Evolutionary conservation across 352 stramenopile species (phyloP).

Genomic region (Pilasporangium apinafurcum): DNA sequence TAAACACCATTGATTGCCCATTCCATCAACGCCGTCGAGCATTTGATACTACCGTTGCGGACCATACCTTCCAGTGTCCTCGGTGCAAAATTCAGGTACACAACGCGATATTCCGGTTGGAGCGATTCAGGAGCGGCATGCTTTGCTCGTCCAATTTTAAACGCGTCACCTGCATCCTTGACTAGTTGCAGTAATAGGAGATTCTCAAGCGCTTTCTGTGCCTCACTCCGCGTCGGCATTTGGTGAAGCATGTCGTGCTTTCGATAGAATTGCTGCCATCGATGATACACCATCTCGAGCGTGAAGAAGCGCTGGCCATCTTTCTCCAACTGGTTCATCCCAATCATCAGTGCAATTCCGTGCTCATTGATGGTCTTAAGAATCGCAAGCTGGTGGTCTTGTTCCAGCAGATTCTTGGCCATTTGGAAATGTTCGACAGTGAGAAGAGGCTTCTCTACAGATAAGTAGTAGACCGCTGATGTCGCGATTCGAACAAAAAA

Average conservation of each 20-base stretch:
- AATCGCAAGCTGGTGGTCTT: slow-evolving; percentile 68
- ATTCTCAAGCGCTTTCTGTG: slow-evolving; percentile 69
- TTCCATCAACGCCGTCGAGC: slow-evolving; percentile 65
- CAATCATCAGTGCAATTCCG: slow-evolving; percentile 68
- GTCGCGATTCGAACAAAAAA: slow-evolving; percentile 65
- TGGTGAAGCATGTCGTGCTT: slow-evolving; percentile 64
- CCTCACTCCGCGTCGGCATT: slow-evolving; percentile 61
- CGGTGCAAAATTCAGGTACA: slow-evolving; percentile 69
- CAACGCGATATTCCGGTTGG: slow-evolving; percentile 67
- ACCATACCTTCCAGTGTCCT: slow-evolving; percentile 71
- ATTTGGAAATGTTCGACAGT: slow-evolving; percentile 31
- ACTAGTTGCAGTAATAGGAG: slow-evolving; percentile 65
- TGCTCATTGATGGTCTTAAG: slow-evolving; percentile 57
- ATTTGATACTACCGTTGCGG: slow-evolving; percentile 61
- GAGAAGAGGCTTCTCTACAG: slow-evolving; percentile 27
- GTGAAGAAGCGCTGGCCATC: slow-evolving; percentile 59
- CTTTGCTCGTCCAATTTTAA: slow-evolving; percentile 51
- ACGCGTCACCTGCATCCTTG: slow-evolving; percentile 68
- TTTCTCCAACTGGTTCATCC: slow-evolving; percentile 74
- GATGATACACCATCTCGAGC: slow-evolving; percentile 80
- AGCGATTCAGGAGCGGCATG: slow-evolving; percentile 32
- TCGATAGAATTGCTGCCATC: slow-evolving; percentile 75
- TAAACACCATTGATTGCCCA: slow-evolving; percentile 63
- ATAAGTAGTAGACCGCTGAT: slow-evolving; percentile 41
- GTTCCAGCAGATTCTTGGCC: slow-evolving; percentile 55